These are phyloP conservation scores for Trapa bicornis DNA, from an alignment of 345 rosid genomes.

Conservation along the genomic window DNA sequence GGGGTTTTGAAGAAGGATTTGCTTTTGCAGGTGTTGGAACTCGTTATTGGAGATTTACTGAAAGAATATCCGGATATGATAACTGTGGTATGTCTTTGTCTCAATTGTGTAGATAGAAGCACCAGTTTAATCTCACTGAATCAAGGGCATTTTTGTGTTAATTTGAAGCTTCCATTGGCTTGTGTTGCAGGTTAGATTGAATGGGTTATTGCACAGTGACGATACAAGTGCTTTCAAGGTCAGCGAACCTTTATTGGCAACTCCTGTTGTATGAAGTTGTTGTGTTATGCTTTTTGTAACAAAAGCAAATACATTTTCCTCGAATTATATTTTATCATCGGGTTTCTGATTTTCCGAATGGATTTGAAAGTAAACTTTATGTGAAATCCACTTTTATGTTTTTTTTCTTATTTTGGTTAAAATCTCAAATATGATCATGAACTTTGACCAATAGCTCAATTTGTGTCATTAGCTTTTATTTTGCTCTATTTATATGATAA, in stretches of 20 bases:
- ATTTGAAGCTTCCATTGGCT: not conserved
- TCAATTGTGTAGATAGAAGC: not conserved
- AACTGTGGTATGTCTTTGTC: constrained; percentile 40
- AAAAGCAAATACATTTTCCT: not conserved
- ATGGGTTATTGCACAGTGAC: constrained; percentile 77
- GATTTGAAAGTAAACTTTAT: not conserved
- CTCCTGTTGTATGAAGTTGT: not conserved
- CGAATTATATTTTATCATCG: not conserved
- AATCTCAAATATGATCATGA: no score
- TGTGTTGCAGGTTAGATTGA: constrained; percentile 65
- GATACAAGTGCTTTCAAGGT: constrained; percentile 83
- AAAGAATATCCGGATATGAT: constrained; percentile 56
- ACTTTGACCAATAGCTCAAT: no score
- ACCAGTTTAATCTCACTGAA: not conserved
- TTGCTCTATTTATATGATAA: no score
- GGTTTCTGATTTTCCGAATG: not conserved
- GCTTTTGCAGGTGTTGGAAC: constrained; percentile 60
- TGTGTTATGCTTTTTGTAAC: not conserved
- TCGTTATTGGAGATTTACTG: constrained; percentile 55
- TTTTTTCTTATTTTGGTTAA: no score
- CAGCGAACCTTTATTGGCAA: not conserved
- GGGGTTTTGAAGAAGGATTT: not conserved
- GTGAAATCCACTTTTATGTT: not conserved
- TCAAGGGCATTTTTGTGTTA: not conserved
- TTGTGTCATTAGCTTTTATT: no score